Conservation (phyloP, 2,329 filamentous ascomycete species). For the Alternaria arborescens region DNA sequence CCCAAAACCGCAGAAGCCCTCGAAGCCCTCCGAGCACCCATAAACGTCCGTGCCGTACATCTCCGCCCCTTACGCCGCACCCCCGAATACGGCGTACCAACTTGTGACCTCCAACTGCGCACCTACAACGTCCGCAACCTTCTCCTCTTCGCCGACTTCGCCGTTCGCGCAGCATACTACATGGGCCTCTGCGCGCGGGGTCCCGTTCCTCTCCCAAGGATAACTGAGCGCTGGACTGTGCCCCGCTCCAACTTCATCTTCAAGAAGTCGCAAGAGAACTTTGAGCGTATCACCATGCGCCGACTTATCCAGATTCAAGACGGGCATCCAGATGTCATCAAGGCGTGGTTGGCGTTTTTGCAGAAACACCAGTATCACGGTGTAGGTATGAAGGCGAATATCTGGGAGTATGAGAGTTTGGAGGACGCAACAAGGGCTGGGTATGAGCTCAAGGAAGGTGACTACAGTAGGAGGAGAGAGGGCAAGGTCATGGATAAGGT, state of each 20-base stretch:
- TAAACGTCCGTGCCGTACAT: slow-evolving; percentile 85
- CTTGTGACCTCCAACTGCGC: slow-evolving; percentile 90
- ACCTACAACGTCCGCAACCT: slow-evolving; percentile 91
- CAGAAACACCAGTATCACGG: slow-evolving; percentile 93
- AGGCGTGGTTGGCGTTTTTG: slow-evolving; percentile 91
- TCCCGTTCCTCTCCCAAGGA: slow-evolving; percentile 83
- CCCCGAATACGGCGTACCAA: slow-evolving; percentile 78
- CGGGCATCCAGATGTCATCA: slow-evolving; percentile 85
- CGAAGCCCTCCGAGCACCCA: slow-evolving; percentile 60
- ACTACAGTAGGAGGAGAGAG: slow-evolving; percentile 42
- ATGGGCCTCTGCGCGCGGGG: slow-evolving; percentile 85
- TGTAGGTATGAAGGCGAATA: slow-evolving; percentile 98
- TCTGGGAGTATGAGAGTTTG: slow-evolving; percentile 84
- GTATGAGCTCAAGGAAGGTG: slow-evolving; percentile 36
- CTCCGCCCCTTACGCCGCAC: slow-evolving; percentile 81
- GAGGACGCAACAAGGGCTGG: slow-evolving; percentile 50
- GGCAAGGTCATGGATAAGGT: slow-evolving; percentile 46
- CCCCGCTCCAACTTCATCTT: slow-evolving; percentile 88
- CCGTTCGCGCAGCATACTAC: slow-evolving; percentile 92
- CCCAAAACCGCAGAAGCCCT: slow-evolving; percentile 42
- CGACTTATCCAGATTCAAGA: slow-evolving; percentile 92
- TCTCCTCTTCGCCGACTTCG: slow-evolving; percentile 94
- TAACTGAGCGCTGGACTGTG: slow-evolving; percentile 93
- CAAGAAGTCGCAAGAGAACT: slow-evolving; percentile 98
- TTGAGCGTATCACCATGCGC: slow-evolving; percentile 86